These are phyloP conservation scores for Cryptosporidium felis DNA, from an alignment of 169 alveolate genomes.

Conservation along the genomic window DNA sequence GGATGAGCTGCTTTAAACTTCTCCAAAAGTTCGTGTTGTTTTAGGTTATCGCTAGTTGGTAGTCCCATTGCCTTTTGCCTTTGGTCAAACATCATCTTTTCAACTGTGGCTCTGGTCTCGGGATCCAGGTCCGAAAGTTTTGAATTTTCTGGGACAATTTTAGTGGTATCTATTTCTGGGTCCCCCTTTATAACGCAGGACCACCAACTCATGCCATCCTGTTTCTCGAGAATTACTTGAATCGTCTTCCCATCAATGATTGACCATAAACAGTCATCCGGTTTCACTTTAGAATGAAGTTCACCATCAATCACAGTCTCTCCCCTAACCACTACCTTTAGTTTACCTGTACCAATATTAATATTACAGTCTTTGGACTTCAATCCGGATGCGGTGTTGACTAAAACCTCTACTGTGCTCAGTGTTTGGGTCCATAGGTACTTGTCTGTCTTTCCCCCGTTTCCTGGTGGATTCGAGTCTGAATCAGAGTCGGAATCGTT, in stretches of 20 bases:
- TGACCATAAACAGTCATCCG: slow-evolving; percentile 96
- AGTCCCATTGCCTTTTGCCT: slow-evolving; percentile 90
- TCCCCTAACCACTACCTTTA: slow-evolving; percentile 80
- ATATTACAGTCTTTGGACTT: slow-evolving; percentile 73
- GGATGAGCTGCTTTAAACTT: slow-evolving; percentile 96
- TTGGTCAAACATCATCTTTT: slow-evolving; percentile 96
- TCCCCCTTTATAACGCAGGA: slow-evolving; percentile 92
- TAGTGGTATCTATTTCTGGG: slow-evolving; percentile 94
- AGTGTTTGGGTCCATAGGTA: slow-evolving; percentile 92
- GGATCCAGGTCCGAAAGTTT: slow-evolving; percentile 94
- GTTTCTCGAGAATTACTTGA: slow-evolving; percentile 89
- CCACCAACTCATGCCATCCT: slow-evolving; percentile 95
- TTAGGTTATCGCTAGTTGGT: slow-evolving; percentile 93
- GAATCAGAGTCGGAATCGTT: slow-evolving; percentile 71
- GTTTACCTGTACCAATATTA: slow-evolving; percentile 75
- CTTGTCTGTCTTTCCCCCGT: slow-evolving; percentile 88
- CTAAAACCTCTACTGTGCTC: slow-evolving; percentile 77
- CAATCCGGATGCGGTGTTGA: slow-evolving; percentile 74
- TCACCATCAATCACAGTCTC: slow-evolving; percentile 88
- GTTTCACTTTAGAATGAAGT: slow-evolving; percentile 86
- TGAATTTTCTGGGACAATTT: slow-evolving; percentile 97
- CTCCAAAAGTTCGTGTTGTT: slow-evolving; percentile 91
- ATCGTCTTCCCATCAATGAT: slow-evolving; percentile 88
- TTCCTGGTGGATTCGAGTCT: slow-evolving; percentile 81
- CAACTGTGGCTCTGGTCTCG: slow-evolving; percentile 96